phyloP scores from a whole-genome alignment of 768 basidiomycete genomes.

The Suillus weaverae region DNA sequence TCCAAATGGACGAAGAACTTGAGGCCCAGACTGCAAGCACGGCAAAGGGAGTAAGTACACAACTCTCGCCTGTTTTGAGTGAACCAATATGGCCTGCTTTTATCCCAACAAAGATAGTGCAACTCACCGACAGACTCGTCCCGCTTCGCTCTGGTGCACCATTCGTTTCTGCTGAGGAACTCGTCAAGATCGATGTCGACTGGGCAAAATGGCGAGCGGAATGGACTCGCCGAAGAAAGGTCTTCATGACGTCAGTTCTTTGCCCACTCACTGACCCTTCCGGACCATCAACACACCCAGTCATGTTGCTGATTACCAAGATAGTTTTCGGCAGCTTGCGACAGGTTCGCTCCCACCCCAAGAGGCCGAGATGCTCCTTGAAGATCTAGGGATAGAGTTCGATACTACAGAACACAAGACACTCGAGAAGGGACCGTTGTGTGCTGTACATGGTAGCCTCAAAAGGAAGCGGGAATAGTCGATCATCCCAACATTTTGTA shows the following conservation, averaged over 20 bases:
- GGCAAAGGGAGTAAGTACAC: slow-evolving; percentile 48
- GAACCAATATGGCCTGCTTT: slow-evolving; percentile 5
- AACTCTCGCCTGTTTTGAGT: slow-evolving; percentile 14
- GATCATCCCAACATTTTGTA: neutral
- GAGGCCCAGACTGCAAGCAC: slow-evolving; percentile 49
- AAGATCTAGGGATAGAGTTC: slow-evolving; percentile 78
- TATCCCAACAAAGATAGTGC: slow-evolving; percentile 43
- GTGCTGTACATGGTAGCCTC: slow-evolving; percentile 38
- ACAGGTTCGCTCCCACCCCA: slow-evolving; percentile 68
- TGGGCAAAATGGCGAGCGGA: slow-evolving; percentile 81
- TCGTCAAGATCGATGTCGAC: slow-evolving; percentile 65
- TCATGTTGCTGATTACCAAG: slow-evolving; percentile 7
- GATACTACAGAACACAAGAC: slow-evolving; percentile 71
- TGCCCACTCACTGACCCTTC: neutral
- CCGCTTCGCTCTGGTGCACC: slow-evolving; percentile 66
- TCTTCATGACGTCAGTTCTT: slow-evolving; percentile 47
- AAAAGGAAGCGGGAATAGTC: slow-evolving; percentile 52
- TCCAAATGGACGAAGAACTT: slow-evolving; percentile 73
- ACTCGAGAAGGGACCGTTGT: slow-evolving; percentile 67
- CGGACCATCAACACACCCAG: neutral
- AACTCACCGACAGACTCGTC: slow-evolving; percentile 49
- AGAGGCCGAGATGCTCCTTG: slow-evolving; percentile 63
- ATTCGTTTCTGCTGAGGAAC: slow-evolving; percentile 69
- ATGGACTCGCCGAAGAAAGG: slow-evolving; percentile 75
- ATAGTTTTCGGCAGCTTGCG: slow-evolving; percentile 73